phyloP scores from a whole-genome alignment of 345 rosid genomes.

The Aethionema arabicum region DNA sequence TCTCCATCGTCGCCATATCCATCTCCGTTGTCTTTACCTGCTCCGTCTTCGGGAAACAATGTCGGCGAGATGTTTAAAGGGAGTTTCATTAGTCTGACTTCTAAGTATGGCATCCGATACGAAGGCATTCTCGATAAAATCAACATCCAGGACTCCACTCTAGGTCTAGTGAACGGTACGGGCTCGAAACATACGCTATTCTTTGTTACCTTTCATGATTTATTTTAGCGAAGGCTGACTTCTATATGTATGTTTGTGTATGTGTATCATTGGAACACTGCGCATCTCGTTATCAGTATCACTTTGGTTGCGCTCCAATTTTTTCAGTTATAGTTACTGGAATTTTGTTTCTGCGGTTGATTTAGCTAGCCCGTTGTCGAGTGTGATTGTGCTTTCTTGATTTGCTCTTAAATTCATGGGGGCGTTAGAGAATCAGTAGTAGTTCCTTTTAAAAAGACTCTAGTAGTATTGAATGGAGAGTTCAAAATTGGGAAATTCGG shows the following conservation, averaged over 20 bases:
- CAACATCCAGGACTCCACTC: constrained; percentile 44
- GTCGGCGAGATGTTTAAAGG: constrained; percentile 45
- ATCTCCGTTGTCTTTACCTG: constrained; percentile 29
- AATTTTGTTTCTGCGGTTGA: neutral
- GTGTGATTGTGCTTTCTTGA: constrained; percentile 9
- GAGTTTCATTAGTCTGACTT: constrained; percentile 46
- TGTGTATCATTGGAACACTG: neutral
- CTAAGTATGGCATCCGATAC: constrained; percentile 51
- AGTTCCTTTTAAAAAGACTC: neutral
- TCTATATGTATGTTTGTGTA: constrained; percentile 12
- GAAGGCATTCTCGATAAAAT: constrained; percentile 49
- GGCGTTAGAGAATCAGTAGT: neutral
- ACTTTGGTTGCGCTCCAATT: constrained; percentile 9
- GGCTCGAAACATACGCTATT: constrained; percentile 25
- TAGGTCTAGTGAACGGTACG: constrained; percentile 47
- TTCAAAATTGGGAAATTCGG: constrained; percentile 1
- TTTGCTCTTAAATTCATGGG: neutral
- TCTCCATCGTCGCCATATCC: constrained; percentile 33
- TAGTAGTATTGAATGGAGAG: constrained; percentile 13
- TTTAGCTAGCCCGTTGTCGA: neutral
- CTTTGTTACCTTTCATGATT: neutral
- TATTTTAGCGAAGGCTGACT: constrained; percentile 1
- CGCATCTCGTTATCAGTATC: neutral
- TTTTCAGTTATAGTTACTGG: neutral
- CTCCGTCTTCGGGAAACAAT: constrained; percentile 31